These are phyloP conservation scores for Ganoderma meredithae DNA, from an alignment of 1,284 basidiomycete genomes.

Conservation along the genomic window DNA sequence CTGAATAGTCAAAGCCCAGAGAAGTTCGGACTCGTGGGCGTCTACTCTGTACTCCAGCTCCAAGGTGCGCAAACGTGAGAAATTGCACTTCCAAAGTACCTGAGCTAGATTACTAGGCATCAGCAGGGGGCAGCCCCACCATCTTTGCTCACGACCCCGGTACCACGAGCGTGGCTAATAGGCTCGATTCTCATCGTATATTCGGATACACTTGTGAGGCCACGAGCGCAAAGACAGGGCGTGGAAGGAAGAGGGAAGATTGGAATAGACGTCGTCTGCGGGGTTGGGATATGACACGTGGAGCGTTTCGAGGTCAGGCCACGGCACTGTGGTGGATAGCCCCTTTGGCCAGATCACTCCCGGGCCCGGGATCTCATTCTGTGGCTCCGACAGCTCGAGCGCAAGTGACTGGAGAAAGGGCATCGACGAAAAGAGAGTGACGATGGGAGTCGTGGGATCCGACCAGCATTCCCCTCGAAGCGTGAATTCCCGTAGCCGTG, in stretches of 20 bases:
- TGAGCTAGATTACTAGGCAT: not conserved
- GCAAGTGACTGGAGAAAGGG: not conserved
- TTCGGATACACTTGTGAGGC: not conserved
- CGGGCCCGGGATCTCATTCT: not conserved
- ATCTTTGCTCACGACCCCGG: not conserved
- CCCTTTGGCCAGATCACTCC: not conserved
- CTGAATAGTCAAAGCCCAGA: not conserved
- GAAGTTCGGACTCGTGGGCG: not conserved
- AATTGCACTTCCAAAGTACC: not conserved
- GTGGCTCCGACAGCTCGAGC: not conserved
- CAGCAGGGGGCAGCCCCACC: not conserved
- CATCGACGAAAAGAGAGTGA: slow-evolving; percentile 4
- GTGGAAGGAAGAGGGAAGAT: not conserved
- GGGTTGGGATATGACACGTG: not conserved
- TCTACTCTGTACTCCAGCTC: slow-evolving; percentile 4
- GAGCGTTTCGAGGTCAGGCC: slow-evolving; percentile 1
- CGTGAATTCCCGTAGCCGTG: not conserved
- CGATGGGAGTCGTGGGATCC: not conserved
- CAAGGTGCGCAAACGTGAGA: not conserved
- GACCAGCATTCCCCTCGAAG: not conserved
- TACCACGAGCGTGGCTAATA: not conserved
- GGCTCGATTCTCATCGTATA: not conserved
- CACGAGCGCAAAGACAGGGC: not conserved
- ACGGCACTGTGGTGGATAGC: not conserved
- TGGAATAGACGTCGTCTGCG: not conserved